A percentile compares a stretch with the other conserved stretches of the same genome.
Evolutionary conservation across 2,329 filamentous ascomycete species (phyloP).

Genomic region (Colletotrichum godetiae): DNA sequence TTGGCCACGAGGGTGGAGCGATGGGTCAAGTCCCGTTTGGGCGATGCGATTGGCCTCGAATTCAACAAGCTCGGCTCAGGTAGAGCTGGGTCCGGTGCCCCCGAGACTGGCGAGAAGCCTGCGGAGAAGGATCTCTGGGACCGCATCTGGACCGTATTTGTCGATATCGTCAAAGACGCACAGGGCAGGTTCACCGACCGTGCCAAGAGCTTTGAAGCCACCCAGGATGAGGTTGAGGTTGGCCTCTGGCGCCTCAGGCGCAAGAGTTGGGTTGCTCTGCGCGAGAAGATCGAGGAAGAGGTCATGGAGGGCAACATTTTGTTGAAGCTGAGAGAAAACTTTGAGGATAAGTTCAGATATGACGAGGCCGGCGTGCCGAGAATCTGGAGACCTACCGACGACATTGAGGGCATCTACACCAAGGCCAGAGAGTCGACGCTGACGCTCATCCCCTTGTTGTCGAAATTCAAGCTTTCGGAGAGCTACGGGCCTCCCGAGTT

Average conservation of each 20-base stretch:
- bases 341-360: constrained; percentile 99
- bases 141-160: constrained; percentile 90
- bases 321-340: constrained; percentile 96
- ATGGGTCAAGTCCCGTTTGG: constrained; percentile 89
- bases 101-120: constrained; percentile 80
- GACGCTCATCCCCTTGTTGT: constrained; percentile 87
- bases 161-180: constrained; percentile 83
- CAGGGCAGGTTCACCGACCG: constrained; percentile 87
- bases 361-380: constrained; percentile 94
- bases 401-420: constrained; percentile 96
- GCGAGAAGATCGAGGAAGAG: constrained; percentile 94
- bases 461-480: constrained; percentile 81
- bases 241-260: constrained; percentile 92
- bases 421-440: constrained; percentile 92
- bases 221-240: constrained; percentile 88
- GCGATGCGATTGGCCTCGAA: constrained; percentile 89
- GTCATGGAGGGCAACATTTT: constrained; percentile 98
- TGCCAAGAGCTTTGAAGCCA: constrained; percentile 94
- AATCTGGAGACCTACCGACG: constrained; percentile 96
- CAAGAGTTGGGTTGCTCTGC: constrained; percentile 93
- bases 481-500: constrained; percentile 85
- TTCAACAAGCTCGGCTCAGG: constrained; percentile 97
- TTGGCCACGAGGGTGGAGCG: constrained; percentile 91
- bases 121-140: constrained; percentile 94
- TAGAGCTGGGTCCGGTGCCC: constrained; percentile 82